Base-by-base conservation (phyloP, 345 rosid species). In the Lepidium sativum region DNA sequence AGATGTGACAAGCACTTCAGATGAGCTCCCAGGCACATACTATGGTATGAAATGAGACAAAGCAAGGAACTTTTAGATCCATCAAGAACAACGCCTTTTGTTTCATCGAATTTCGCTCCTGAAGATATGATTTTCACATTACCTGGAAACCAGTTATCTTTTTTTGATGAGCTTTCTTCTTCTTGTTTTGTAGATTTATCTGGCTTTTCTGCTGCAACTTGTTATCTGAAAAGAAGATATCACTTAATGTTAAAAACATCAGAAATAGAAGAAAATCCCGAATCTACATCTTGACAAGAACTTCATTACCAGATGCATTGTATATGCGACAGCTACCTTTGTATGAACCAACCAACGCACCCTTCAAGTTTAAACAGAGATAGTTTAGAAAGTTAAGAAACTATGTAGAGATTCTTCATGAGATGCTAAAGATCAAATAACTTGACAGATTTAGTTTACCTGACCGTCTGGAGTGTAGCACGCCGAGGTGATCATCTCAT, bases 101-200 rank as follows among this genome's bases (percentile, higher is more conserved):
- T 52, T 69, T 35, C 55, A 70, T 33, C 29, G 6, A 31, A 54
- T 17, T 44, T 55, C 52, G 58, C 32, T 48, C 33, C 42, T 51
- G 38, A 10, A 44, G 27, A 66, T 37, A 39, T 52, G 55, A 54
- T 15, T 55, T 3, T 39, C 35, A 31, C 14, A 4, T 75, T 82
- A 94, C 97, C 96, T 94, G 97, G 80, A 94, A 94, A 72, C 99
- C 99, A 23, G 97, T 94, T 75, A 94, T 90, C 75, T 94, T 94
- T 77, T 85, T 94, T 45, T 79, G 89, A 63, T 85, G 92, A 61
- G 97, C 67, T 77, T 89, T 92, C 86, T 90, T 92, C 82, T 86
- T 94, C 87, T 79, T 90, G 62, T 83, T 87, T 78, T 84, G 92
- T 76, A 94, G 79, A 80, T 90, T 83, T 48, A 94, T 88, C 54